Evolutionary conservation across 352 stramenopile species (phyloP), one percentile per base, ranked within the genome.

Genomic region (Poterioochromonas sp.): DNA sequence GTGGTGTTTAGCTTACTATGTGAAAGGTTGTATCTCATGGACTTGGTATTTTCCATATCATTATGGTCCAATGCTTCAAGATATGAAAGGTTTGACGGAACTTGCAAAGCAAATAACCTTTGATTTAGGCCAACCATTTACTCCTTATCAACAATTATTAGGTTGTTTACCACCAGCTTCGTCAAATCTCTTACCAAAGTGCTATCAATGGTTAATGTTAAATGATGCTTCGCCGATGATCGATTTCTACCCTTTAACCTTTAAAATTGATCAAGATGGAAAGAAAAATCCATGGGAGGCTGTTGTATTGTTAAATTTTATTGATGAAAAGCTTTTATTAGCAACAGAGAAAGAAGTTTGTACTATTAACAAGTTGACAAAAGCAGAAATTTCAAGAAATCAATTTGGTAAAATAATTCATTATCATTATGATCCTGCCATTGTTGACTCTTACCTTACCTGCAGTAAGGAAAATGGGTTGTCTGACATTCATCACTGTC

Each of bases 31-130:
- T 83, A 94, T 95, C 63, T 97, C 91, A 76, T 99, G 96, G 96
- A 89, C 94, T 58, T 99, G 96, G 96, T 99, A 98, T 83, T 99
- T 97, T 83, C 96, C 95, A 0, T 99, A 98, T 84, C 96, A 99
- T 83, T 99, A 99, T 85, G 93, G 94, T 0, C 93, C 93, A 0
- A 93, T 97, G 58, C 88, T 93, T 34, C 94, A 88, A 0, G 93
- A 97, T 81, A 83, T 97, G 80, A 90, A 85, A 51, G 92, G 93
- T 77, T 90, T 96, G 43, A 84, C 1, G 79, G 26, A 29, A n/a
- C 12, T 88, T 34, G 87, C 90, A 76, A 58, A 79, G 37, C 86
- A 88, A 74, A 96, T 98, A 76, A 86, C 89, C 53, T 99, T 99
- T 82, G 87, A 96, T 37, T 81, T 97, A 37, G 94, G 94, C 29